Evolutionary conservation across 2,329 filamentous ascomycete species (phyloP).

Genomic region (Penicillium sp.): DNA sequence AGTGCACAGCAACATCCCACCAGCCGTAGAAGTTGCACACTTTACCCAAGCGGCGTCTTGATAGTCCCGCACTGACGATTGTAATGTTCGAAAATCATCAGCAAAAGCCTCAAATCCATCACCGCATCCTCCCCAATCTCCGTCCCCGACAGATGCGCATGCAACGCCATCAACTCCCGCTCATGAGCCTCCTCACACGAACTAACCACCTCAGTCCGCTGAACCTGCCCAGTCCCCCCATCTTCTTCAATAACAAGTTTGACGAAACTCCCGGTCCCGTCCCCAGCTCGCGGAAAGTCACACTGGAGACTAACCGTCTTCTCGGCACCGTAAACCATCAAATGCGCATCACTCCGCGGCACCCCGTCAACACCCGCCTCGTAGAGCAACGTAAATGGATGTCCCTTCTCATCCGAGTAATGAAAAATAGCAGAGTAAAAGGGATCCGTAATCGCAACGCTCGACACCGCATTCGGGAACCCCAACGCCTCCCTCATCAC

Average conservation of each 20-base stretch:
- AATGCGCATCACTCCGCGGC: slow-evolving; percentile 43
- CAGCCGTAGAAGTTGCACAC: neutral
- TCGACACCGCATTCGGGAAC: slow-evolving; percentile 50
- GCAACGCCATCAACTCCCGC: slow-evolving; percentile 38
- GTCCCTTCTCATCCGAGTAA: slow-evolving; percentile 26
- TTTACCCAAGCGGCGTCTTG: slow-evolving; percentile 34
- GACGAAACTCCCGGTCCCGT: slow-evolving; percentile 56
- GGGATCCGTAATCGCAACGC: slow-evolving; percentile 46
- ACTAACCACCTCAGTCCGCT: slow-evolving; percentile 33
- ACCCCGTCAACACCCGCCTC: slow-evolving; percentile 59
- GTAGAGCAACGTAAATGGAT: slow-evolving; percentile 56
- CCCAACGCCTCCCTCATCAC: slow-evolving; percentile 58
- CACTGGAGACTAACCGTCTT: slow-evolving; percentile 60
- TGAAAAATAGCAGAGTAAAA: slow-evolving; percentile 44
- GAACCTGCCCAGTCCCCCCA: slow-evolving; percentile 6
- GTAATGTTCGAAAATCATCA: slow-evolving; percentile 39
- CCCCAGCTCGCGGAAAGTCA: slow-evolving; percentile 54
- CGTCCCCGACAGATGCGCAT: slow-evolving; percentile 36
- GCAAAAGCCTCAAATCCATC: slow-evolving; percentile 39
- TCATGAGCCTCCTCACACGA: slow-evolving; percentile 42
- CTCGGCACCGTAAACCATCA: slow-evolving; percentile 52
- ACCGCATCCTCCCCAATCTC: slow-evolving; percentile 36
- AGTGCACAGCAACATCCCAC: neutral
- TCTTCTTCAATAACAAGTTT: slow-evolving; percentile 45
- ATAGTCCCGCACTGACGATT: slow-evolving; percentile 39